Evolutionary conservation across 176 grass and related monocot genomes (phyloP).

Genomic region (Pharus latifolius): DNA sequence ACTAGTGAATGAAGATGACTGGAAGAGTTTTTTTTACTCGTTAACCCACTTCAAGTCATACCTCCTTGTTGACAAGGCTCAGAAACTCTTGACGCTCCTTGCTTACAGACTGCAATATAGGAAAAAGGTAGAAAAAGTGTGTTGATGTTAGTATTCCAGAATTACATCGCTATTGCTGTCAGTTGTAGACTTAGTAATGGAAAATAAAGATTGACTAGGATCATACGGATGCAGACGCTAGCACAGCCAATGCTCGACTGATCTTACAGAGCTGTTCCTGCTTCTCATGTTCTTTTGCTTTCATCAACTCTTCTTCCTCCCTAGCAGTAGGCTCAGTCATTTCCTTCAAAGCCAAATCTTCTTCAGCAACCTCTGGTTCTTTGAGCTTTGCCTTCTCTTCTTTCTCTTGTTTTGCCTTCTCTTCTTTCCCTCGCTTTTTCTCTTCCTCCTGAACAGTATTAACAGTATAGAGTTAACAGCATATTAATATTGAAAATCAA

Average conservation of each 20-base stretch:
- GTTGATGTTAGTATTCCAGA: neutral
- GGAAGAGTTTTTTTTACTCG: neutral
- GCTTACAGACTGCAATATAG: conserved; percentile 87
- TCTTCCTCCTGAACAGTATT: conserved; percentile 69
- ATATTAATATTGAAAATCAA: neutral
- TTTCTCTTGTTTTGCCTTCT: conserved; percentile 41
- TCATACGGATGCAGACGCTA: conserved; percentile 93
- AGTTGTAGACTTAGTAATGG: conserved; percentile 9
- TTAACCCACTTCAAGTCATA: conserved; percentile 22
- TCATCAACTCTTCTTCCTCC: conserved; percentile 62
- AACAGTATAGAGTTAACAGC: neutral
- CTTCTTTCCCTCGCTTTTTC: conserved; percentile 79
- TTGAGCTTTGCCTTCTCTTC: conserved; percentile 39
- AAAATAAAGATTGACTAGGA: conserved; percentile 13
- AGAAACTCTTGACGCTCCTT: conserved; percentile 96
- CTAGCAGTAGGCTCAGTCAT: conserved; percentile 80
- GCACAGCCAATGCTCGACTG: conserved; percentile 67
- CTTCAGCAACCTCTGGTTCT: conserved; percentile 29
- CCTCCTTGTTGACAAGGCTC: conserved; percentile 93
- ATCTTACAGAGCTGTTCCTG: conserved; percentile 74
- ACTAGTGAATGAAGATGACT: neutral
- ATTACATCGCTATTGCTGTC: neutral
- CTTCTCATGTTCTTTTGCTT: conserved; percentile 51
- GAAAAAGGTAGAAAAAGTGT: conserved; percentile 2
- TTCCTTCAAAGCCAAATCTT: conserved; percentile 97